These are phyloP conservation scores for Labyrinthula sp. DNA, from an alignment of 352 stramenopile species.

Conservation along the genomic window DNA sequence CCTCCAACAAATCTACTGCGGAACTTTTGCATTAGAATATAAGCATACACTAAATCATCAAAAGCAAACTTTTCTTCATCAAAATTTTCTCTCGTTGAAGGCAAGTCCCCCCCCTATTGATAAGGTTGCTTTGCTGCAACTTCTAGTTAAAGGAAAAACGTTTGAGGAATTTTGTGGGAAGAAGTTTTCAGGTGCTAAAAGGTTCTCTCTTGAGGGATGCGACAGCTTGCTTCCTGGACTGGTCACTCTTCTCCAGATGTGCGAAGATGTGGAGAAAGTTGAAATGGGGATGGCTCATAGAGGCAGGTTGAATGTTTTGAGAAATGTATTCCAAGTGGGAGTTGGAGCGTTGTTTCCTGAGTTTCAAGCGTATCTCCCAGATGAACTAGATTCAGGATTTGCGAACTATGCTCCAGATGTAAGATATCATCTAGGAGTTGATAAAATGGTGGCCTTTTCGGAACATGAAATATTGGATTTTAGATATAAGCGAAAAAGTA, in stretches of 20 bases:
- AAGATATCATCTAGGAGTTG: conserved; percentile 54
- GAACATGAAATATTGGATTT: conserved; percentile 20
- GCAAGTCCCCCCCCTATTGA: conserved; percentile 46
- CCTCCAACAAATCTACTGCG: too few relatives aligned
- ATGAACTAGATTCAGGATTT: conserved; percentile 45
- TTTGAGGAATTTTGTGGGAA: conserved; percentile 60
- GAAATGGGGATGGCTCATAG: conserved; percentile 61
- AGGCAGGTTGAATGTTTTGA: conserved; percentile 49
- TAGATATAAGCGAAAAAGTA: background rate
- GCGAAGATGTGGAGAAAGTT: conserved; percentile 43
- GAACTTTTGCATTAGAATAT: background rate
- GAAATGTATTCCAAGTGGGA: conserved; percentile 50
- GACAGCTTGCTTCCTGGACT: conserved; percentile 53
- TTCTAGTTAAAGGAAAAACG: conserved; percentile 52
- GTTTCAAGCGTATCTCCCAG: conserved; percentile 44
- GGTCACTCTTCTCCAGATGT: conserved; percentile 45
- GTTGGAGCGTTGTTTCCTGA: conserved; percentile 56
- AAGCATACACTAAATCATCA: background rate
- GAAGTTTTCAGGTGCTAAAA: conserved; percentile 58
- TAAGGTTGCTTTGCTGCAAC: conserved; percentile 42
- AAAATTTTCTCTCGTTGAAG: conserved; percentile 66
- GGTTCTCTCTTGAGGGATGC: conserved; percentile 55
- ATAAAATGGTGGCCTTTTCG: conserved; percentile 45
- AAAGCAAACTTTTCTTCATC: conserved; percentile 66
- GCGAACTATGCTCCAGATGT: conserved; percentile 53